Evolutionary conservation across 805 yeast genomes (phyloP).

Genomic region (Candida boidinii): DNA sequence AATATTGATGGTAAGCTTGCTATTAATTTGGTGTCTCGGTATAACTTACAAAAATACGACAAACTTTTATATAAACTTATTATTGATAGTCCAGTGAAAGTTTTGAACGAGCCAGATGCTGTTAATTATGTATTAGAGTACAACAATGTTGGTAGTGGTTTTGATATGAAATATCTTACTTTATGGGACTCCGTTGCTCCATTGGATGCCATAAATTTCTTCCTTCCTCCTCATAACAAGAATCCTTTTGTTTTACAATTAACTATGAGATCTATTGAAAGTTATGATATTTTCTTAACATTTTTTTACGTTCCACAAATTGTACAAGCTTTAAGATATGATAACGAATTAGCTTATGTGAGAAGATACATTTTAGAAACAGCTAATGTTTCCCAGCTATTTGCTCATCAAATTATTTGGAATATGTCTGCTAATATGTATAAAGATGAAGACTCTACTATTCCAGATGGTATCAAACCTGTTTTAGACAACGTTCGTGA

Average conservation of each 20-base stretch:
- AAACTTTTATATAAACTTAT: constrained; percentile 37
- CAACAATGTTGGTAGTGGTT: neutral
- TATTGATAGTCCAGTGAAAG: constrained; percentile 46
- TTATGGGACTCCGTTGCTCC: constrained; percentile 79
- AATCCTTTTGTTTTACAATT: constrained; percentile 72
- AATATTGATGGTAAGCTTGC: constrained; percentile 65
- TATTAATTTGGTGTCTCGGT: constrained; percentile 56
- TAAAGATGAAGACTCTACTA: constrained; percentile 78
- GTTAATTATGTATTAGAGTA: constrained; percentile 38
- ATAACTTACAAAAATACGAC: constrained; percentile 29
- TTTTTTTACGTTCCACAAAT: constrained; percentile 98
- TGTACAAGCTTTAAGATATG: constrained; percentile 86
- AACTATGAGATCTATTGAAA: constrained; percentile 82
- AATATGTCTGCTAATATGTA: constrained; percentile 90
- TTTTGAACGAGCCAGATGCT: constrained; percentile 49
- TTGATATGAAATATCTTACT: constrained; percentile 12
- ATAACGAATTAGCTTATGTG: constrained; percentile 66
- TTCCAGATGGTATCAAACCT: constrained; percentile 80
- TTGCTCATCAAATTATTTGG: constrained; percentile 98
- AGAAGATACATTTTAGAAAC: constrained; percentile 86
- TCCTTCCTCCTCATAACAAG: constrained; percentile 62
- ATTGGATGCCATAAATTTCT: constrained; percentile 73
- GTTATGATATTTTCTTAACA: constrained; percentile 78
- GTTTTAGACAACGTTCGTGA: constrained; percentile 64
- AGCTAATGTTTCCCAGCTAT: constrained; percentile 80